Evolutionary conservation across 768 basidiomycete species (phyloP), one percentile per base, ranked within the genome.

Genomic region (Dentipellis sp.): DNA sequence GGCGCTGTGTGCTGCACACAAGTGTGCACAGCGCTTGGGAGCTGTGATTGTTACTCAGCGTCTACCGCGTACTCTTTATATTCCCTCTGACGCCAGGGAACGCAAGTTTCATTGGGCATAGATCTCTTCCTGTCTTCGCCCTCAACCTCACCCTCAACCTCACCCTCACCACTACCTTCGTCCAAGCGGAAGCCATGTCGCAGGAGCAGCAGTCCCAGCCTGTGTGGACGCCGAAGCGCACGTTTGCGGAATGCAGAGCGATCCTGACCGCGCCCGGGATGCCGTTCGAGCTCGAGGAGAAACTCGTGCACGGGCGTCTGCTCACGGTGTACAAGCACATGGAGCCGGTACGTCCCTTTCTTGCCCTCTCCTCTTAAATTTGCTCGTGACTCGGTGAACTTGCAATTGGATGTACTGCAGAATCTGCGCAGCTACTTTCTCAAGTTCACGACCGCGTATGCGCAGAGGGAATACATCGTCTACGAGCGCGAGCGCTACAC

Each of bases 391-490:
- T 19, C 2, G 10, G 3, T 45, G 16, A 45, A 14, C 42, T 45
- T 9, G 9, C 2, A 11, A 42, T 11, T 42, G 17, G 12, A 40
- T 45, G 7, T 45, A 17, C 6, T 14, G n/a, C 16, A 45, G 42
- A 45, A 45, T 14, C 14, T 45, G 42, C n/a, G 42, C n/a, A 45
- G 12, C 4, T 45, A 45, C 19, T 45, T 45, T 19, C 14, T 45
- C 3, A 45, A 45, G 42, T 45, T 45, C 16, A 45, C 42, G 1
- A 7, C 67, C 35, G 67, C 67, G 34, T 67, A 65, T 10, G 67
- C 66, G 0, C 61, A 68, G 14, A 17, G 21, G 19, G 50, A 51
- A 29, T 51, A 29, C 10, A 23, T 51, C 37, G 50, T 51, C 10
- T 51, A 35, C 50, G 50, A 29, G 37, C 50, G 29, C 4, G 50